Conservation (phyloP, 2,329 filamentous ascomycete species). For the Diplocarpon rosae region DNA sequence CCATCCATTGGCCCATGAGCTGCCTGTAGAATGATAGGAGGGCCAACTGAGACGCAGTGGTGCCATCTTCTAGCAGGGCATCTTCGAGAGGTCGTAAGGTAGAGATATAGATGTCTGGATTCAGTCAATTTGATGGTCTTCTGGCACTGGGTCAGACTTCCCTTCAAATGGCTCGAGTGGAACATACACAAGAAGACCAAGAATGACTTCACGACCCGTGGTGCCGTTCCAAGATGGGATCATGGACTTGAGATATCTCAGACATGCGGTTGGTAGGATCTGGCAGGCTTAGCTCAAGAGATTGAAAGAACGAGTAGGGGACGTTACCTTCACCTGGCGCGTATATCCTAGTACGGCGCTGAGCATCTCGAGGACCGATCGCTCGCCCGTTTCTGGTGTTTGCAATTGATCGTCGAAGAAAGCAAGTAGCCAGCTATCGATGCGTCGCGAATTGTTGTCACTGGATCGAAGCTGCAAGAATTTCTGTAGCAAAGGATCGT, state of each 20-base stretch:
- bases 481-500: constrained; percentile 70
- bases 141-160: constrained; percentile 23
- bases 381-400: constrained; percentile 38
- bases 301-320: neutral
- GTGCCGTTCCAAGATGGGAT: constrained; percentile 52
- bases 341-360: constrained; percentile 46
- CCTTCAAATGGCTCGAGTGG: constrained; percentile 47
- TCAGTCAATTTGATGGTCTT: constrained; percentile 5
- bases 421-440: constrained; percentile 48
- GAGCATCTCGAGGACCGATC: constrained; percentile 42
- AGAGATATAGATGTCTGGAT: constrained; percentile 38
- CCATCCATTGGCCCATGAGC: constrained; percentile 51
- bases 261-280: constrained; percentile 29
- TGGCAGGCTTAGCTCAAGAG: constrained; percentile 10
- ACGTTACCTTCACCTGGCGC: constrained; percentile 40
- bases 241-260: constrained; percentile 41
- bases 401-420: constrained; percentile 43
- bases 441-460: constrained; percentile 38
- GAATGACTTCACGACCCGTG: constrained; percentile 39
- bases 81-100: constrained; percentile 42
- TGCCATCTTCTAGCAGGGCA: constrained; percentile 36
- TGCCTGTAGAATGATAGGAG: constrained; percentile 58
- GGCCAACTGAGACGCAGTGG: constrained; percentile 40
- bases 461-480: constrained; percentile 55
- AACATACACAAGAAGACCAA: constrained; percentile 46